Conservation (phyloP, 2,329 filamentous ascomycete species). For the Fusarium keratoplasticum region DNA sequence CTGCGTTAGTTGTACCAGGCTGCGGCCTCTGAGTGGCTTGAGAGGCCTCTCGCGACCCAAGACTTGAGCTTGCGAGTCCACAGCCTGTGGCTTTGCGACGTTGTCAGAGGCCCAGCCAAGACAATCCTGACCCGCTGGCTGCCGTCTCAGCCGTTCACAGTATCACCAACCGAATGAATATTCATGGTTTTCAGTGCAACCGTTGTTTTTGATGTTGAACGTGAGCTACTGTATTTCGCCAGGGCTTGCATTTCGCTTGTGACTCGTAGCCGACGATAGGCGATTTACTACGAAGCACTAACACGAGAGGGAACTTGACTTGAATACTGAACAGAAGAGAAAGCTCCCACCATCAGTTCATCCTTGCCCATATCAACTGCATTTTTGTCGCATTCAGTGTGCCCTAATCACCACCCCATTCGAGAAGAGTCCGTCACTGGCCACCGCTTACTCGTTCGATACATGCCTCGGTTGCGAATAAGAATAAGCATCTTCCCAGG, state of each 20-base stretch:
- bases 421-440: neutral
- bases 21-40: slow-evolving; percentile 2
- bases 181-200: neutral
- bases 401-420: neutral
- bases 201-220: neutral
- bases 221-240: neutral
- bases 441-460: neutral
- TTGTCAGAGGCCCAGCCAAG: slow-evolving; percentile 1
- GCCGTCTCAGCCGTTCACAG: neutral
- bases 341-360: neutral
- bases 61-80: slow-evolving; percentile 15
- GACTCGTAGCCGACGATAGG: neutral
- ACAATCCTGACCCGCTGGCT: slow-evolving; percentile 6
- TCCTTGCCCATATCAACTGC: neutral
- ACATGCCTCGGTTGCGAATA: neutral
- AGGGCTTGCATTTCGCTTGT: neutral
- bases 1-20: slow-evolving; percentile 1
- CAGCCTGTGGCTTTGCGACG: slow-evolving; percentile 21
- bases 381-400: neutral
- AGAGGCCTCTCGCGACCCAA: slow-evolving; percentile 31
- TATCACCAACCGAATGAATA: neutral
- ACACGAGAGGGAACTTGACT: neutral
- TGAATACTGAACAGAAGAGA: neutral
- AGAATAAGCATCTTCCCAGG: neutral
- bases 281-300: neutral